Conservation (phyloP, 176 grass and related monocot species). For the Saccharum spontaneum region DNA sequence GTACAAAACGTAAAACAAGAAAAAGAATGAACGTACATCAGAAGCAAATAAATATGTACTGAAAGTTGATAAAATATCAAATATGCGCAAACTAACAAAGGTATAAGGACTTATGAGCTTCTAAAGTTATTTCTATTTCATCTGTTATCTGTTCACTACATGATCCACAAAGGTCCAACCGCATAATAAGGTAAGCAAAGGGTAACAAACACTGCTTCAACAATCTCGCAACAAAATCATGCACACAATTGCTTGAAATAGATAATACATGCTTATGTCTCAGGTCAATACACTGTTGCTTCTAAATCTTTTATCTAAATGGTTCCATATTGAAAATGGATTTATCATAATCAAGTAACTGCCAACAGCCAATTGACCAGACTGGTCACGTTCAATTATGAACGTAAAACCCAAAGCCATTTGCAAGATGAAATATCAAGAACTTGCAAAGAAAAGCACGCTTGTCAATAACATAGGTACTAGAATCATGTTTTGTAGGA, state of each 20-base stretch:
- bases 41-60: not conserved
- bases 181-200: slow-evolving; percentile 9
- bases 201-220: not conserved
- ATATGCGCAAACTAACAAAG: not conserved
- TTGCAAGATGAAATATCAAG: not conserved
- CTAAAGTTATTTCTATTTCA: not conserved
- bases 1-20: slow-evolving; percentile 24
- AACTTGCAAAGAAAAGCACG: not conserved
- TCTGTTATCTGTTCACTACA: not conserved
- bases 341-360: not conserved
- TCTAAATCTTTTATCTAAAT: not conserved
- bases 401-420: not conserved
- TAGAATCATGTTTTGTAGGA: not conserved
- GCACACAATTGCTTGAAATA: slow-evolving; percentile 10
- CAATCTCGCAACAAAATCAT: slow-evolving; percentile 19
- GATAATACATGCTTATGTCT: not conserved
- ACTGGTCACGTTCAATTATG: not conserved
- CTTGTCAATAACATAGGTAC: not conserved
- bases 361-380: not conserved
- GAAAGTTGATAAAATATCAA: not conserved
- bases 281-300: not conserved
- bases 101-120: not conserved
- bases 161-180: not conserved
- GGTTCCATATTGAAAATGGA: not conserved
- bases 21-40: slow-evolving; percentile 1